These are phyloP conservation scores for Tuber magnatum DNA, from an alignment of 495 filamentous ascomycete genomes.

Conservation along the genomic window DNA sequence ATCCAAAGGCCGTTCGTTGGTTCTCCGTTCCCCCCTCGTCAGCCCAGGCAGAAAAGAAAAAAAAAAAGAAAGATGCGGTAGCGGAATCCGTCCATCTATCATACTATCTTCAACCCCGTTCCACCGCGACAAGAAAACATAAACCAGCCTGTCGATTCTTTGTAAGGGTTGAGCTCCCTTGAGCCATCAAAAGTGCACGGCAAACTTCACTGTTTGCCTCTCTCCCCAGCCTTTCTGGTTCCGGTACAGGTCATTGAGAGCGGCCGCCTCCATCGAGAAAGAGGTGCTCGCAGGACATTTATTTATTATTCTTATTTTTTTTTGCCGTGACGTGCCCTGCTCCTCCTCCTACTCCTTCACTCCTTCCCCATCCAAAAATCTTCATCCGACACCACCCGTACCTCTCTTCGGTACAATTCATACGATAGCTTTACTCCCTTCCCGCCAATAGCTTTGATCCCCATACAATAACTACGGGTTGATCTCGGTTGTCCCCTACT, in stretches of 20 bases:
- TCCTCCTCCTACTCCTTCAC: not conserved
- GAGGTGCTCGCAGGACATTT: not conserved
- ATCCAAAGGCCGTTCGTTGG: not conserved
- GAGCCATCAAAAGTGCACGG: not conserved
- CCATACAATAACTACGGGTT: not conserved
- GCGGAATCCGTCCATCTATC: not conserved
- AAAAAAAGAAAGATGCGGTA: not conserved
- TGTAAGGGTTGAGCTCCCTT: not conserved
- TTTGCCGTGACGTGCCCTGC: slow-evolving; percentile 1
- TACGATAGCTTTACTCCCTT: slow-evolving; percentile 1
- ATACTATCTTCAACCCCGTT: not conserved
- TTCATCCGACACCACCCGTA: not conserved
- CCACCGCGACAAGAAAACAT: not conserved
- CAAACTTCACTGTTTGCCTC: not conserved
- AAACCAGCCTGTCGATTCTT: not conserved
- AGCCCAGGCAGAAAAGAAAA: slow-evolving; percentile 1
- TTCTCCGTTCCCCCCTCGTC: not conserved
- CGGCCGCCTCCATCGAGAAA: not conserved
- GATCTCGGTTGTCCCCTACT: not conserved
- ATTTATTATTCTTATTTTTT: no score
- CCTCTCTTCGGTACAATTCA: slow-evolving; percentile 1
- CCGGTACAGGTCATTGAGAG: not conserved
- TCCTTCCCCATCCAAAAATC: not conserved
- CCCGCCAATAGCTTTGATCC: not conserved
- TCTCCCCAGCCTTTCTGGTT: not conserved